Evolutionary conservation across 345 rosid species (phyloP).

Genomic region (Erodium maritimum): DNA sequence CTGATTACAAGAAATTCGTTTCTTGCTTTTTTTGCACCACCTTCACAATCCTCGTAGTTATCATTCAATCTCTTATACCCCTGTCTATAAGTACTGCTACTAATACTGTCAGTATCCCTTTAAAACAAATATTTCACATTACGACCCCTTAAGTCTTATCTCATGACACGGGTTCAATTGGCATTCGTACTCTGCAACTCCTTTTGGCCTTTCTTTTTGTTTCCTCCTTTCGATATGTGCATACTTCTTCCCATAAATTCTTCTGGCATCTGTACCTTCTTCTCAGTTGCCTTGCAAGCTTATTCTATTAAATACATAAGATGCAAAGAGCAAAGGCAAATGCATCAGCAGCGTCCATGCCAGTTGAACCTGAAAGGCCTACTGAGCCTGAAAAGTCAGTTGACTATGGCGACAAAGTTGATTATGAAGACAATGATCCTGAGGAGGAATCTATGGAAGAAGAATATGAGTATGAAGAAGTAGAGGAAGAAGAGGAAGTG

Average conservation of each 20-base stretch:
- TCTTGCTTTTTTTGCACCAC: conserved; percentile 35
- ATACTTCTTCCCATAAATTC: conserved; percentile 67
- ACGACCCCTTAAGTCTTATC: conserved; percentile 40
- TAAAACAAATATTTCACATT: conserved; percentile 21
- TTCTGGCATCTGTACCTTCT: conserved; percentile 79
- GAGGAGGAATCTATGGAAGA: conserved; percentile 60
- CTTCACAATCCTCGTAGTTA: conserved; percentile 35
- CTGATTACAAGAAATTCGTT: conserved; percentile 28
- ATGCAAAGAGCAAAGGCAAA: conserved; percentile 69
- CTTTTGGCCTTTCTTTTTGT: conserved; percentile 70
- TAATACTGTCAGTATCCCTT: conserved; percentile 27
- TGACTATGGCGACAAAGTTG: conserved; percentile 60
- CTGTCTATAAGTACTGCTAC: conserved; percentile 26
- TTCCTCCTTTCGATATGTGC: conserved; percentile 58
- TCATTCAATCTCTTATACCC: conserved; percentile 33
- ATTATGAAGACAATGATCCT: conserved; percentile 52
- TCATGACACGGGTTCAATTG: conserved; percentile 41
- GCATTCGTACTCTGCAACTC: conserved; percentile 51
- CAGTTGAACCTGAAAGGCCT: conserved; percentile 35
- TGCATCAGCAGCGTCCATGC: conserved; percentile 37
- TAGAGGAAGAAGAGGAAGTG: conserved; percentile 57
- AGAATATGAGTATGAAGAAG: conserved; percentile 76
- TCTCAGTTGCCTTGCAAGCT: conserved; percentile 77
- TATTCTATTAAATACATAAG: conserved; percentile 53
- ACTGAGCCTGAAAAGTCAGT: conserved; percentile 55